These are phyloP conservation scores for Rhododendron ovatum DNA, from an alignment of 148 eudicot genomes.

Conservation along the genomic window DNA sequence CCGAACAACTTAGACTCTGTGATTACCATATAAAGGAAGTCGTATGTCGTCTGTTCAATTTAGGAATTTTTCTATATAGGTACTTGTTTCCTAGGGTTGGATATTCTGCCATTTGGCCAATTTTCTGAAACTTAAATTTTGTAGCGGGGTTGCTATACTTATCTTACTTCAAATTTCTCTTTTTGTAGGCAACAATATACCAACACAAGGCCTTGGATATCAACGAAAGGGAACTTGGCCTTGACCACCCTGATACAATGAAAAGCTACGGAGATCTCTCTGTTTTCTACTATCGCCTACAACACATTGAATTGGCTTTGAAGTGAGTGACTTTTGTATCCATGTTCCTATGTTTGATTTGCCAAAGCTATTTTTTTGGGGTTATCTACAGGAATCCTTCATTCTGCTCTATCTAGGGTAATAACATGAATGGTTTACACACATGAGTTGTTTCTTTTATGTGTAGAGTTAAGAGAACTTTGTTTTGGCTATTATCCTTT, in stretches of 20 bases:
- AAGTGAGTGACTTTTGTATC: constrained; percentile 44
- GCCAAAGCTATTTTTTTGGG: background rate
- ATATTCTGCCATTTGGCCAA: background rate
- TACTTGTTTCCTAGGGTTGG: background rate
- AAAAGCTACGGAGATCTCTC: constrained; percentile 99
- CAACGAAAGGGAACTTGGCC: constrained; percentile 96
- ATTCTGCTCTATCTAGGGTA: background rate
- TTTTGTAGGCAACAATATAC: constrained; percentile 82
- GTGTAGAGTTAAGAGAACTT: background rate
- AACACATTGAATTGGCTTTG: constrained; percentile 91
- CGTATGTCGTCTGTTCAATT: background rate
- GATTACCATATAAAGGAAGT: background rate
- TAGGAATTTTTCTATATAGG: background rate
- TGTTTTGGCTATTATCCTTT: background rate
- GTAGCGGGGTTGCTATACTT: background rate
- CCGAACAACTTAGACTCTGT: background rate
- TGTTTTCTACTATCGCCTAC: constrained; percentile 95
- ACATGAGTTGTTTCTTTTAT: background rate
- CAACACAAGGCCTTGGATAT: constrained; percentile 98
- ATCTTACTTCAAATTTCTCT: constrained; percentile 5
- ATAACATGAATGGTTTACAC: background rate
- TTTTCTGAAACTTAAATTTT: background rate
- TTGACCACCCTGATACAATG: constrained; percentile 99
- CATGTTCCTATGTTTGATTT: constrained; percentile 1
- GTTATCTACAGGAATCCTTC: background rate